These are phyloP conservation scores for Closterium sp. DNA, from an alignment of 139 green algal genomes.

Conservation along the genomic window DNA sequence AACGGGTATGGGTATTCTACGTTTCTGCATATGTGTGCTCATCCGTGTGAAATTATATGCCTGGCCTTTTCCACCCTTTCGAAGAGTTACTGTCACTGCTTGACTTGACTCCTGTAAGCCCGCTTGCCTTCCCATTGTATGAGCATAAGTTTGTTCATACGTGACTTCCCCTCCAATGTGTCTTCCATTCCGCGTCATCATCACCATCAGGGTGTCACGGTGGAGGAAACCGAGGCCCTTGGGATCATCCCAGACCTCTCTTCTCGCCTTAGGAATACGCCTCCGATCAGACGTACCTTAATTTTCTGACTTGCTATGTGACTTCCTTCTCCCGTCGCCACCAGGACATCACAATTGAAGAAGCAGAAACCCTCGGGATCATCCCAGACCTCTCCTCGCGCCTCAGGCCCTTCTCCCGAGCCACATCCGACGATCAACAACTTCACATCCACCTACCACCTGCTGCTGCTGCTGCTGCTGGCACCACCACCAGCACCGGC, in stretches of 20 bases:
- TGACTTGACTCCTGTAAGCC: too few species aligned
- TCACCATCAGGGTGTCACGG: background rate
- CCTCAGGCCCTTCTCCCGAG: background rate
- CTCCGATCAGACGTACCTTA: too few species aligned
- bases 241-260: background rate
- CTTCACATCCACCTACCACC: background rate
- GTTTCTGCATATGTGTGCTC: too few species aligned
- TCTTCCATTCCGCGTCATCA: background rate
- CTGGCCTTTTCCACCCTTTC: too few species aligned
- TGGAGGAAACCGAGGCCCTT: background rate
- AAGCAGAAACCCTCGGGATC: background rate
- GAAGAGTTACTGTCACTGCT: too few species aligned
- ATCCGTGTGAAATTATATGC: too few species aligned
- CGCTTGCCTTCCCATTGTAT: too few species aligned
- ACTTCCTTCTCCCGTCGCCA: background rate
- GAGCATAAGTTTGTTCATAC: background rate
- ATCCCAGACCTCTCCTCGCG: background rate
- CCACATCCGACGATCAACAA: background rate
- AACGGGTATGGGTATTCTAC: background rate
- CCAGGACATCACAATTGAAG: background rate
- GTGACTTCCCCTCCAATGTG: too few species aligned
- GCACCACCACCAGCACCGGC: too few species aligned
- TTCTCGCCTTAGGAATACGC: too few species aligned
- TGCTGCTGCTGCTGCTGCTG: background rate
- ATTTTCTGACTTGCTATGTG: too few species aligned